These are phyloP conservation scores for Alternaria ventricosa DNA, from an alignment of 2,329 filamentous ascomycete genomes.

Conservation along the genomic window DNA sequence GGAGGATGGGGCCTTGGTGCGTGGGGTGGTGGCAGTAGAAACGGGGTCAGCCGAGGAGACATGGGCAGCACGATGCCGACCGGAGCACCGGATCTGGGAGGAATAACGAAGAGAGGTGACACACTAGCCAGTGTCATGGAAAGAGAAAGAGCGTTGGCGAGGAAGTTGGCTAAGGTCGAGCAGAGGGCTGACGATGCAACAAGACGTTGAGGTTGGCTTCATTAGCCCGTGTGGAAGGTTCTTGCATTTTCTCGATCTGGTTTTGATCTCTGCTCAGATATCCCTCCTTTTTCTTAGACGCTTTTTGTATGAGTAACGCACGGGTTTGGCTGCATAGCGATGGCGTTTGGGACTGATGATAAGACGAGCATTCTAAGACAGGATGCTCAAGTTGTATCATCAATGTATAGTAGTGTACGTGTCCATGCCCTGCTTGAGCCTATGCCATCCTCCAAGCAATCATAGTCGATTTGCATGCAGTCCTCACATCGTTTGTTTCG, in stretches of 20 bases:
- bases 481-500: not conserved
- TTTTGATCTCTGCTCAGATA: slow-evolving; percentile 33
- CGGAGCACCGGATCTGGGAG: slow-evolving; percentile 20
- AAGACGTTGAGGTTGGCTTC: slow-evolving; percentile 8
- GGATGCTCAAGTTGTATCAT: not conserved
- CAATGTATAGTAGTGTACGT: slow-evolving; percentile 3
- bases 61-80: slow-evolving; percentile 15
- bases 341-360: slow-evolving; percentile 19
- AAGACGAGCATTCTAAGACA: not conserved
- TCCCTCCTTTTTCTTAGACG: slow-evolving; percentile 17
- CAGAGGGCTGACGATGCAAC: slow-evolving; percentile 28
- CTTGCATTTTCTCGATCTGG: not conserved
- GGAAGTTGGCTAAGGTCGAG: slow-evolving; percentile 38
- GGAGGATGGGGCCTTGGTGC: slow-evolving; percentile 35
- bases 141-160: slow-evolving; percentile 34
- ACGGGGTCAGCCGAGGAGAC: slow-evolving; percentile 25
- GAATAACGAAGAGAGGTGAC: slow-evolving; percentile 29
- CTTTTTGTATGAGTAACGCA: slow-evolving; percentile 3
- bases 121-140: slow-evolving; percentile 34
- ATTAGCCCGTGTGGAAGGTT: not conserved
- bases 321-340: slow-evolving; percentile 27
- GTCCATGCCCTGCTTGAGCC: not conserved
- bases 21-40: slow-evolving; percentile 38
- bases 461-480: not conserved
- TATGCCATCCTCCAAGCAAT: not conserved